phyloP scores from a whole-genome alignment of 108 stramenopile species.

The Parietichytrium sp. region DNA sequence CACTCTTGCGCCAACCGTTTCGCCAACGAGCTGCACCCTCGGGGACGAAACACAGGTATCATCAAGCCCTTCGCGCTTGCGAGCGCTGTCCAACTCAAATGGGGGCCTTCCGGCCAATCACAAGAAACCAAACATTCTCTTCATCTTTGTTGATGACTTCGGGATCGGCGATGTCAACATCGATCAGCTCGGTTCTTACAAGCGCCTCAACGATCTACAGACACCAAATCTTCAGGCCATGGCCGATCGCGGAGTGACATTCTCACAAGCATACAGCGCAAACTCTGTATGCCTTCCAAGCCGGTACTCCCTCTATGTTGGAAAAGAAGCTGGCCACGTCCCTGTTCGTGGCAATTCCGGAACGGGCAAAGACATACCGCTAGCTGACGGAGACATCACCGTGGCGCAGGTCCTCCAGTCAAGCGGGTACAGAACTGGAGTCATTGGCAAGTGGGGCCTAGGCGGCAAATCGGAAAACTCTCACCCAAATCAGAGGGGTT shows the following conservation, averaged over 20 bases:
- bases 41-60: background rate
- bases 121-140: conserved; percentile 26
- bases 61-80: background rate
- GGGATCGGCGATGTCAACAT: conserved; percentile 38
- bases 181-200: background rate
- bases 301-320: conserved; percentile 1
- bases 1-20: background rate
- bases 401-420: background rate
- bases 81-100: too few relatives aligned
- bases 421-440: background rate
- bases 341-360: conserved; percentile 35
- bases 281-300: conserved; percentile 36
- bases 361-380: background rate
- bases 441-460: conserved; percentile 36
- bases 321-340: background rate
- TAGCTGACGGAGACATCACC: background rate
- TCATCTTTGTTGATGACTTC: conserved; percentile 43
- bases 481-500: conserved; percentile 22
- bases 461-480: background rate
- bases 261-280: conserved; percentile 33
- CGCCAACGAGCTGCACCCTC: background rate
- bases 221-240: conserved; percentile 39
- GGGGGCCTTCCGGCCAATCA: too few relatives aligned
- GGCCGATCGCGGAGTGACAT: conserved; percentile 25
- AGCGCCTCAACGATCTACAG: background rate